Evolutionary conservation across 495 filamentous ascomycete genomes (phyloP), one percentile per base, ranked within the genome.

Genomic region (Daldinia loculata): DNA sequence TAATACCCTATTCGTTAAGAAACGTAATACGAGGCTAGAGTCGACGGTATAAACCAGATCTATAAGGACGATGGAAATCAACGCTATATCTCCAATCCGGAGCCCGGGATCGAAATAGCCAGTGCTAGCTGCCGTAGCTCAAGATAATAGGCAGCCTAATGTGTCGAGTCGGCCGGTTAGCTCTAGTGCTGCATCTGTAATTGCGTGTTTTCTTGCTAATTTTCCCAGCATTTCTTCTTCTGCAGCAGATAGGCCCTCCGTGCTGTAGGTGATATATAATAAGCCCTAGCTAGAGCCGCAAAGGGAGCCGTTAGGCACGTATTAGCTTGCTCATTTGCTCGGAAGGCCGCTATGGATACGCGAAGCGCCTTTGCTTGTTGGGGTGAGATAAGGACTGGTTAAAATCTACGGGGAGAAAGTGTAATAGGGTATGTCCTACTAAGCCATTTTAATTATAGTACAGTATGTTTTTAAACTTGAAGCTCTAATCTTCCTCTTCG

Each of bases 191-290:
- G 24, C 64, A 36, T 36, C 15, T 48, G 24, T 30, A 36, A 67
- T 19, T 34, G n/a, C 5, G 38, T 30, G 38, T 29, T 61, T 30
- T 59, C 34, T 14, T 53, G 6, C 17, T 41, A 26, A 22, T 55
- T 9, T 11, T 32, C 43, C 24, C 38, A 55, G 8, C 6, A 12
- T 15, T n/a, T 56, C 36, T 9, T 45, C 17, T 67, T 67, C 56
- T 48, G 56, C 24, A 61, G 48, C 48, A 56, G 64, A 55, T n/a
- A 56, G 14, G 11, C 56, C 56, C 27, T 55, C 34, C 26, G 7
- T 34, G 64, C n/a, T 45, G 56, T 55, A 56, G 48, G 45, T 15
- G 56, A 57, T 50, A 48, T 57, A 36, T 41, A 30, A 56, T 32
- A 36, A 12, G 1, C 19, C 9, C 43, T 48, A 24, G 43, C 17